Conservation (phyloP, 345 rosid genomes). For the Heritiera littoralis region DNA sequence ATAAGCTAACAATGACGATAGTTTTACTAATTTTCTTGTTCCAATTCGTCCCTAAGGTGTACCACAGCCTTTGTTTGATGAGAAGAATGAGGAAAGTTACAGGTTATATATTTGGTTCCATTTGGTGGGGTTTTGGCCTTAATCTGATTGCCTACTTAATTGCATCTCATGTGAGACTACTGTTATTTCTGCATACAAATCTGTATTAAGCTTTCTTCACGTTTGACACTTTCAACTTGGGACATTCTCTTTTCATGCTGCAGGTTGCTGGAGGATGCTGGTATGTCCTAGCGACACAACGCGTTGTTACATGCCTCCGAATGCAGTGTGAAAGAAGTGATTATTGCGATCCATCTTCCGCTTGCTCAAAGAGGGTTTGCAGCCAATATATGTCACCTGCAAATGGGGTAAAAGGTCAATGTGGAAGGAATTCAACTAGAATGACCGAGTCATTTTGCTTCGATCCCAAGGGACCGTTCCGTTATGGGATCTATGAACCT, state of each 20-base stretch:
- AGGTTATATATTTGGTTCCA: constrained; percentile 87
- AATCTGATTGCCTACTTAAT: constrained; percentile 91
- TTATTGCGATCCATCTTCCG: constrained; percentile 51
- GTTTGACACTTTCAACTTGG: background rate
- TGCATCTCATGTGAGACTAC: constrained; percentile 72
- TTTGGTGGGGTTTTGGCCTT: constrained; percentile 97
- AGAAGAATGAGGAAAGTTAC: constrained; percentile 84
- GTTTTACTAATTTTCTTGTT: constrained; percentile 42
- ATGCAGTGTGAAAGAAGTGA: constrained; percentile 54
- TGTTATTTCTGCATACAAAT: background rate
- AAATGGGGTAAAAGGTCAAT: constrained; percentile 38
- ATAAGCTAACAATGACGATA: constrained; percentile 36
- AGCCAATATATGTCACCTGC: constrained; percentile 44
- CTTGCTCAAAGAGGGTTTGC: constrained; percentile 72
- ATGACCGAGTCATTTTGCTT: constrained; percentile 60
- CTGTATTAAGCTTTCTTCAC: background rate
- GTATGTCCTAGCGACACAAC: constrained; percentile 85
- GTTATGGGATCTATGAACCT: constrained; percentile 66
- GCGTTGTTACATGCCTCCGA: constrained; percentile 73
- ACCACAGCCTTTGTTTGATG: constrained; percentile 75
- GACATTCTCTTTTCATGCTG: background rate
- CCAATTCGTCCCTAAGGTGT: constrained; percentile 78
- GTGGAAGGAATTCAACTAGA: constrained; percentile 54
- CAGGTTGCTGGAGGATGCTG: constrained; percentile 95
- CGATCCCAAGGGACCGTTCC: constrained; percentile 61